Conservation (phyloP, 129 eudicot species). For the Silybum marianum region DNA sequence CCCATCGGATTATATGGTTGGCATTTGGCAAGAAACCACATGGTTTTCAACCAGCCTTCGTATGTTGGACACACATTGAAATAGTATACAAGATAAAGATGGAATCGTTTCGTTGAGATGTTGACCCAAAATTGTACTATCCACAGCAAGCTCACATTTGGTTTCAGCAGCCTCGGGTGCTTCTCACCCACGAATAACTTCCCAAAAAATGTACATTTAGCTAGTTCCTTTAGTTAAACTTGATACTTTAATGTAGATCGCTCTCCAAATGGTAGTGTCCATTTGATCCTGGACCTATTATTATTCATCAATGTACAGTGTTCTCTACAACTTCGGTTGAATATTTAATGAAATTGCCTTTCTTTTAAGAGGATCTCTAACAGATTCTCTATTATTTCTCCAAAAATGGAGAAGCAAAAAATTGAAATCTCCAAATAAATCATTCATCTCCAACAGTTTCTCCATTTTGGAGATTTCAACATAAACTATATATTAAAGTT, state of each 20-base stretch:
- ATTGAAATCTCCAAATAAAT: background rate
- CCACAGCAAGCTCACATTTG: background rate
- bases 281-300: background rate
- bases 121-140: background rate
- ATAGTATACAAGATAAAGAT: background rate
- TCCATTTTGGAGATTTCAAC: background rate
- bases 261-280: background rate
- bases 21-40: background rate
- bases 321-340: slow-evolving; percentile 2
- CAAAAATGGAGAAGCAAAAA: background rate
- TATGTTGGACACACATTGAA: background rate
- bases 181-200: background rate
- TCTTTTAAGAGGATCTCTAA: background rate
- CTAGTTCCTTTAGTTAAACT: background rate
- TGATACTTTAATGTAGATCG: background rate
- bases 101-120: background rate
- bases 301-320: background rate
- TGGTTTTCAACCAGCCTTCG: background rate
- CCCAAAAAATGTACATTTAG: background rate
- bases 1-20: background rate
- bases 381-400: background rate
- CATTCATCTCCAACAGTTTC: background rate
- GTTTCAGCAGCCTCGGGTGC: background rate
- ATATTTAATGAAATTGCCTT: background rate
- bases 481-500: too few species aligned